Evolutionary conservation across 1,284 basidiomycete species (phyloP), one percentile per base, ranked within the genome.

Genomic region (Exsudoporus floridanus): DNA sequence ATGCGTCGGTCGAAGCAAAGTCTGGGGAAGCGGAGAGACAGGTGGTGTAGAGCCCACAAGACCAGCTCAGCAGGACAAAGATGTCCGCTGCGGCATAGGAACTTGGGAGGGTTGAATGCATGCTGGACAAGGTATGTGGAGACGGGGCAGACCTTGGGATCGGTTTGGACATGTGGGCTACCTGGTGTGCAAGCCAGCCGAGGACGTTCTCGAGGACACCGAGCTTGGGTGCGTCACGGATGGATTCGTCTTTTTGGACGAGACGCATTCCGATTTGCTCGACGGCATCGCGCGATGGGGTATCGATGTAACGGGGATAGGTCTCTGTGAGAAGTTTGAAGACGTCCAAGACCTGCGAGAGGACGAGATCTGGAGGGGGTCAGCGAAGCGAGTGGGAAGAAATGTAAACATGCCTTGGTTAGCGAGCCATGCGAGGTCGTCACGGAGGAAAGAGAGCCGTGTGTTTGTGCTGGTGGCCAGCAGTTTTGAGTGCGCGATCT

Each of bases 231-330:
- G 41, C 73, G 69, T 18, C 52, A 53, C 25, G 45, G 67, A 67
- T 25, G 72, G 62, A 50, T 42, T 83, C 80, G 56, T 90, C 86
- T 39, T 77, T 77, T 25, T 72, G 71, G 16, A 91, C 78, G 49
- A 93, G 64, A 41, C 81, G 79, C 63, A 80, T 77, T 1, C 81
- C 82, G 33, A 91, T 78, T 1, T 71, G 70, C 57, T 92, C 83
- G 0, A 90, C 86, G 4, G 85, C 86, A 45, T 83, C 77, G 52
- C 86, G 76, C 2, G 92, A 94, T 47, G 76, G 66, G 3, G 79
- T 71, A 66, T 94, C 92, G 41, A 82, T 73, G 74, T 93, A 93
- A 60, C 85, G 83, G 13, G 88, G 79, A 65, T 90, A 88, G 0
- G 88, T 92, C 40, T 83, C 72, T 1, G 86, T 85, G 42, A 94